Evolutionary conservation across 2,329 filamentous ascomycete genomes (phyloP), one percentile per base, ranked within the genome.

Genomic region (Epichloe amarillans): DNA sequence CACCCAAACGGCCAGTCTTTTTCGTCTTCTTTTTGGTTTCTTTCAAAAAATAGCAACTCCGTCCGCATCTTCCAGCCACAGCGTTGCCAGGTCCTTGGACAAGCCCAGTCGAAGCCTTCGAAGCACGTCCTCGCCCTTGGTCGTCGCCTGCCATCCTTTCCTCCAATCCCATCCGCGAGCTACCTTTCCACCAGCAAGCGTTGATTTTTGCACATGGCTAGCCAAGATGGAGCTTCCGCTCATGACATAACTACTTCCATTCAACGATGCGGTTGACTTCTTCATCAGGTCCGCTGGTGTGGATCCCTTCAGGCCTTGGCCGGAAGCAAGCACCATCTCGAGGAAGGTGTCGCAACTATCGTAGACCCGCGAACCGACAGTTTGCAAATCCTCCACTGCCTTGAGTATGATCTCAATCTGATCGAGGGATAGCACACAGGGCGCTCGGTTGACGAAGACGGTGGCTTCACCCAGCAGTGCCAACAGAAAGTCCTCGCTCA

Each of bases 401-500:
- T 86, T 84, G 53, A 93, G 79, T 23, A 93, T 72, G 17, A 75
- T 75, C 57, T 88, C 84, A 58, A 91, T 82, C 61, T 95, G 86
- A 17, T 80, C 74, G 5, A 85, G 74, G 0, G 77, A 80, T 47
- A 95, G 72, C n/a, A 82, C 60, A 1, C 67, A 60, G 0, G 69
- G 66, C 11, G 63, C 62, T 56, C 81, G 72, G 60, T 83, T 80
- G 53, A 94, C 72, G 54, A 95, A 87, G 1, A 88, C 78, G 3
- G 91, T 78, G 0, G 84, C 82, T 68, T 97, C 91, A 48, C 88
- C 90, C 1, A 97, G 75, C 14, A 97, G 73, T 3, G 85, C 82
- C 8, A 96, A 73, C 21, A 97, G 69, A 49, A 90, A 90, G 59
- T 97, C 91, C 55, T 94, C 86, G 58, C 87, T 87, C 17, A 96